Conservation (phyloP, 2,329 filamentous ascomycete genomes). For the Parascedosporium putredinis region DNA sequence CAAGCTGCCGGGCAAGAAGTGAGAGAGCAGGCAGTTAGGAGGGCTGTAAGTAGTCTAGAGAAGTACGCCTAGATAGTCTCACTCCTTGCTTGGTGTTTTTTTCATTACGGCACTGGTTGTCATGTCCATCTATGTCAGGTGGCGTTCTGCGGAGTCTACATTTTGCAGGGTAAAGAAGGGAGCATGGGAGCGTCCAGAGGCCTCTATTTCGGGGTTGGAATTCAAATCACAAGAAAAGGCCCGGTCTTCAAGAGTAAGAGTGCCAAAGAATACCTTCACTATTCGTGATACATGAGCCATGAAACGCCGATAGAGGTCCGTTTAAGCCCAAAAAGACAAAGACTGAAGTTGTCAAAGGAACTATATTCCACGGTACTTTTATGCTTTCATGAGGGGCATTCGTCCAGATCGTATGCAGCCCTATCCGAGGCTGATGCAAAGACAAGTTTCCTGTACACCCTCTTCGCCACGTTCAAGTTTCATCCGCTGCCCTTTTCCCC, state of each 20-base stretch:
- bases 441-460: not conserved
- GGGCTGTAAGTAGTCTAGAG: no score
- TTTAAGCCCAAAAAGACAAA: constrained; percentile 21
- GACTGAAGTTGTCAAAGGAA: constrained; percentile 17
- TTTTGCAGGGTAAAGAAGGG: not conserved
- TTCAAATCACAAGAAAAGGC: not conserved
- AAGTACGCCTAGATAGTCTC: not conserved
- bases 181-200: not conserved
- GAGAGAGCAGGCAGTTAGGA: no score
- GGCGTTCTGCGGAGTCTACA: not conserved
- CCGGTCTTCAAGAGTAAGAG: not conserved
- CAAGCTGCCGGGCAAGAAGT: constrained; percentile 64
- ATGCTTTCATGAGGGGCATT: constrained; percentile 1
- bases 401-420: constrained; percentile 2
- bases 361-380: constrained; percentile 3
- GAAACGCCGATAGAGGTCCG: constrained; percentile 20
- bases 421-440: not conserved
- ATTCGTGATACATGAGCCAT: not conserved
- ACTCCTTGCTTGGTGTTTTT: not conserved
- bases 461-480: not conserved
- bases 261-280: not conserved
- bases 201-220: no score
- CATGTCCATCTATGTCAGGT: no score
- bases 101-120: no score
- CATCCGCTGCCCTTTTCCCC: not conserved